Conservation (phyloP, 208 protist genomes). For the Wallacemonas sp. region DNA sequence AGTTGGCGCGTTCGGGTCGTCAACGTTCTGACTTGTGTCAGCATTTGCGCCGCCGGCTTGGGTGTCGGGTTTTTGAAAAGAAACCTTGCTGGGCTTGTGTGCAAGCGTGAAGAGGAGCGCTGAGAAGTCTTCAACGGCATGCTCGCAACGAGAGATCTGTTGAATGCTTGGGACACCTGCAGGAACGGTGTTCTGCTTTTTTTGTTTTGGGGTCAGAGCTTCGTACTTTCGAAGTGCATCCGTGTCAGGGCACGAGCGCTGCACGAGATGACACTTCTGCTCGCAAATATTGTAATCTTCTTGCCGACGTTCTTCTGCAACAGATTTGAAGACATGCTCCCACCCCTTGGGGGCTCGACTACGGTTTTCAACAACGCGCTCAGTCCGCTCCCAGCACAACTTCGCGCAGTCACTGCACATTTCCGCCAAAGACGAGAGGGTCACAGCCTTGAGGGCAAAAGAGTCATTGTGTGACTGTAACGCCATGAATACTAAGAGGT, state of each 20-base stretch:
- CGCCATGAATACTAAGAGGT: slow-evolving; percentile 16
- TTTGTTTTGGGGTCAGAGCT: slow-evolving; percentile 21
- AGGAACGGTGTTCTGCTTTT: slow-evolving; percentile 5
- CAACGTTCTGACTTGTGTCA: slow-evolving; percentile 10
- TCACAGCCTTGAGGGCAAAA: slow-evolving; percentile 37
- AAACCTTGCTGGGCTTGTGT: slow-evolving; percentile 82
- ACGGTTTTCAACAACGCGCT: slow-evolving; percentile 52
- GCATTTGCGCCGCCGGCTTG: slow-evolving; percentile 16
- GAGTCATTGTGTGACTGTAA: slow-evolving; percentile 40
- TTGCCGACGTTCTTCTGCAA: slow-evolving; percentile 45
- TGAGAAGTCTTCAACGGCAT: slow-evolving; percentile 56
- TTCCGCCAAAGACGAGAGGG: slow-evolving; percentile 51
- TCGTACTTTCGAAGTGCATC: slow-evolving; percentile 38
- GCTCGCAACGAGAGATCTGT: slow-evolving; percentile 61
- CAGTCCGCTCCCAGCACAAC: slow-evolving; percentile 57
- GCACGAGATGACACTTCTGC: slow-evolving; percentile 38
- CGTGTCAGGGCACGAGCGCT: slow-evolving; percentile 36
- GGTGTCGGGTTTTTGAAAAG: slow-evolving; percentile 39
- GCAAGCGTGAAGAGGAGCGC: slow-evolving; percentile 56
- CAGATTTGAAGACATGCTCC: slow-evolving; percentile 49
- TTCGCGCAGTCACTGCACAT: slow-evolving; percentile 59
- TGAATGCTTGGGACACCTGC: slow-evolving; percentile 33
- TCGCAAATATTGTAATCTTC: slow-evolving; percentile 60
- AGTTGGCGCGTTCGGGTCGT: slow-evolving; percentile 25
- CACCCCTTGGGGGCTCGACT: slow-evolving; percentile 68